Conservation (phyloP, 768 basidiomycete species). For the Naganishia vishniacii region DNA sequence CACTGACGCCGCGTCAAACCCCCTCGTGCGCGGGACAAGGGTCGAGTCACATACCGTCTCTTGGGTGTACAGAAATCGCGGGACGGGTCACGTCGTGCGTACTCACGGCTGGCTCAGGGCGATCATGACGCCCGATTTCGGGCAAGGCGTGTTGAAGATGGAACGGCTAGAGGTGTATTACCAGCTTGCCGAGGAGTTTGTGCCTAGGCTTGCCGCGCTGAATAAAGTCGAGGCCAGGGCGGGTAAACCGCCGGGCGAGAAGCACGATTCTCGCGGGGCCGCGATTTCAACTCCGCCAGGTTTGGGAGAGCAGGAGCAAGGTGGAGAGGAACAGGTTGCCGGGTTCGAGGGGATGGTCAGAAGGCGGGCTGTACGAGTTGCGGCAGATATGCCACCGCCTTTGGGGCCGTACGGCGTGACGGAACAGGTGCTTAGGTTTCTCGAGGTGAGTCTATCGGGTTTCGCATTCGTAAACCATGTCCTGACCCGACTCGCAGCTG, state of each 20-base stretch:
- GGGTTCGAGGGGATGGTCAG: neutral
- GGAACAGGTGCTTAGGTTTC: slow-evolving; percentile 6
- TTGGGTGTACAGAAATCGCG: neutral
- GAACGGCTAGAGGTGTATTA: slow-evolving; percentile 19
- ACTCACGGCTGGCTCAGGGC: slow-evolving; percentile 2
- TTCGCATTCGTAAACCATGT: neutral
- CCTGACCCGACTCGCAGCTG: neutral
- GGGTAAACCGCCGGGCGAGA: neutral
- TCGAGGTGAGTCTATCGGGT: slow-evolving; percentile 1
- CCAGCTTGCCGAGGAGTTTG: slow-evolving; percentile 9
- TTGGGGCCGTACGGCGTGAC: slow-evolving; percentile 9
- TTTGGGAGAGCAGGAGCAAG: neutral
- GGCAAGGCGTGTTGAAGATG: slow-evolving; percentile 8
- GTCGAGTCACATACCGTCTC: neutral
- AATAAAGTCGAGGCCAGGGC: neutral
- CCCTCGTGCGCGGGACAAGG: neutral
- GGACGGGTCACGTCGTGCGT: neutral
- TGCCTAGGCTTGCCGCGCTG: neutral
- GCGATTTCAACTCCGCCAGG: too few species aligned
- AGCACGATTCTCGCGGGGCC: neutral
- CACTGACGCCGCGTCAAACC: neutral
- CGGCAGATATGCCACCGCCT: neutral
- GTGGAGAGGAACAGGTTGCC: neutral
- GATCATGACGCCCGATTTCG: slow-evolving; percentile 16
- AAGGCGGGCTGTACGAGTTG: neutral